Percentiles rank a stretch among this genome's conserved stretches.
Conservation (phyloP, 2,329 filamentous ascomycete genomes). For the Hyphodiscus sp. region DNA sequence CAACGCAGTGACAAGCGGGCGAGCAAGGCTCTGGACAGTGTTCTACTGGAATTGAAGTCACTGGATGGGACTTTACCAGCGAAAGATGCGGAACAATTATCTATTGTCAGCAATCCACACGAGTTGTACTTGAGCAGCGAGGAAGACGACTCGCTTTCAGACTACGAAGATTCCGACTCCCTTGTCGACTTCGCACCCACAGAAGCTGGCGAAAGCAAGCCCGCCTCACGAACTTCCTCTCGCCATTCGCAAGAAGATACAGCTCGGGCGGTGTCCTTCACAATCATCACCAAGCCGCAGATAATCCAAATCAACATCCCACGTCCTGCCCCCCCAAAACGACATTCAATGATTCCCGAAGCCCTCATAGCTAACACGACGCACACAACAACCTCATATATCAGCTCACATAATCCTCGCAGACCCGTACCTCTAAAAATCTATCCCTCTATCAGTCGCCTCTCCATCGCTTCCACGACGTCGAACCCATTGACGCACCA, state of each 20-base stretch:
- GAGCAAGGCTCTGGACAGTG: slow-evolving; percentile 21
- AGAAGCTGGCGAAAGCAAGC: slow-evolving; percentile 31
- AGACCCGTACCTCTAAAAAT: slow-evolving; percentile 19
- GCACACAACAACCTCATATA: neutral
- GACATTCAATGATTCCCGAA: neutral
- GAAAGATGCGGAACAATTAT: slow-evolving; percentile 16
- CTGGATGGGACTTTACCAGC: slow-evolving; percentile 16
- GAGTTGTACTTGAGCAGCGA: slow-evolving; percentile 60
- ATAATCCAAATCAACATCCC: slow-evolving; percentile 33
- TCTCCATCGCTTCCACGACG: slow-evolving; percentile 17
- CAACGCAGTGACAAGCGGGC: slow-evolving; percentile 21
- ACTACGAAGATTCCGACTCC: slow-evolving; percentile 51
- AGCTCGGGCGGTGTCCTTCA: slow-evolving; percentile 52
- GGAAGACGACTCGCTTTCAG: slow-evolving; percentile 57
- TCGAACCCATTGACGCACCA: slow-evolving; percentile 7
- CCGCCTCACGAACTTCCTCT: slow-evolving; percentile 17
- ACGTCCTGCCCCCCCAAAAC: neutral
- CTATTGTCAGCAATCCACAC: slow-evolving; percentile 38
- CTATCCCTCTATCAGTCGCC: slow-evolving; percentile 12
- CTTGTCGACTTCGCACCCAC: slow-evolving; percentile 35
- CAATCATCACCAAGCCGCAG: slow-evolving; percentile 53
- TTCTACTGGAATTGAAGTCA: slow-evolving; percentile 23
- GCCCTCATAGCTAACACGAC: neutral
- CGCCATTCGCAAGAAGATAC: slow-evolving; percentile 43
- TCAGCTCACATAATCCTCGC: slow-evolving; percentile 6